Conservation (phyloP, 768 basidiomycete genomes). For the Tylopilus vinaceipallidus region DNA sequence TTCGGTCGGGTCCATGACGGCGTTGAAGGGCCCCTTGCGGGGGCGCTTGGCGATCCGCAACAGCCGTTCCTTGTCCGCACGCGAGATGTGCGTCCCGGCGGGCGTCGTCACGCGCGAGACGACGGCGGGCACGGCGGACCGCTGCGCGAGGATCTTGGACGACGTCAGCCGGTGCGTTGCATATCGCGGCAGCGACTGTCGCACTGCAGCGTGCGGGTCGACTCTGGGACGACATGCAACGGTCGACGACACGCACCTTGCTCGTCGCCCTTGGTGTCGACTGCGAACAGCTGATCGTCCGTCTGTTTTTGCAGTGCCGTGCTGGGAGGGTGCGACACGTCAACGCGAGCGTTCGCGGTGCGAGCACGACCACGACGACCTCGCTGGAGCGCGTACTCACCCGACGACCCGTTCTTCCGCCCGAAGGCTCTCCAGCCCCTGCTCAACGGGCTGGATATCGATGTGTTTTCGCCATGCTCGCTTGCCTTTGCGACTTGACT, state of each 20-base stretch:
- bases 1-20: constrained; percentile 65
- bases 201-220: constrained; percentile 41
- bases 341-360: too few relatives aligned
- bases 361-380: neutral
- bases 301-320: constrained; percentile 61
- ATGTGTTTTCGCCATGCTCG: constrained; percentile 93
- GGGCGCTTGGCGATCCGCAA: constrained; percentile 73
- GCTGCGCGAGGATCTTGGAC: constrained; percentile 76
- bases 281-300: constrained; percentile 73
- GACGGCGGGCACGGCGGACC: constrained; percentile 86
- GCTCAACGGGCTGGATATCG: constrained; percentile 77
- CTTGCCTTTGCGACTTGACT: constrained; percentile 87
- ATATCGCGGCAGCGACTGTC: constrained; percentile 55
- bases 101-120: constrained; percentile 46
- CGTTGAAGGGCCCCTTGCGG: constrained; percentile 71
- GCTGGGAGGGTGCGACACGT: too few relatives aligned
- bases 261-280: constrained; percentile 81
- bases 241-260: constrained; percentile 41
- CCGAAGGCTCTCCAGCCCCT: constrained; percentile 69
- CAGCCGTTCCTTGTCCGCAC: constrained; percentile 73
- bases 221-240: neutral
- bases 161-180: constrained; percentile 58
- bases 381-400: constrained; percentile 38
- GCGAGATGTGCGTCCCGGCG: constrained; percentile 41
- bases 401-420: constrained; percentile 81